Conservation (phyloP, 371 early-diverging fungal genomes). For the Funneliformis caledonium region DNA sequence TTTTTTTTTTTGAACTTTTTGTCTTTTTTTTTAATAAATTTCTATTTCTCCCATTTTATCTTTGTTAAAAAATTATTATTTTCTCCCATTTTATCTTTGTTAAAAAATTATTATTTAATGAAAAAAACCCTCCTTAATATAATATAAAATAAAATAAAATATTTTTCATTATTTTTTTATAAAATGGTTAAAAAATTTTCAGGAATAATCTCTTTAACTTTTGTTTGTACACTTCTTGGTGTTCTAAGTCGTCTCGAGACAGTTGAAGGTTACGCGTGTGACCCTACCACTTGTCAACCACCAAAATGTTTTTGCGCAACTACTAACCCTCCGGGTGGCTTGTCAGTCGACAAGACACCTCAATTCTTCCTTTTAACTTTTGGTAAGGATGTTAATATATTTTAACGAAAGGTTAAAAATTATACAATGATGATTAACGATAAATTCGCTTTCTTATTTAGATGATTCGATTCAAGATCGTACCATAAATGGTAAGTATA, state of each 20-base stretch:
- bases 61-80: too few relatives aligned
- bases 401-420: background rate
- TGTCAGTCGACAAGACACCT: slow-evolving; percentile 65
- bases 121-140: too few relatives aligned
- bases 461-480: slow-evolving; percentile 68
- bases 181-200: background rate
- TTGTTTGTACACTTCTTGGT: background rate
- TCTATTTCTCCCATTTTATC: too few relatives aligned
- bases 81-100: too few relatives aligned
- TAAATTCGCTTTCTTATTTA: background rate
- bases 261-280: slow-evolving; percentile 53
- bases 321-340: slow-evolving; percentile 59
- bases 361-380: slow-evolving; percentile 76
- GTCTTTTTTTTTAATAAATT: too few relatives aligned
- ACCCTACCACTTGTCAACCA: slow-evolving; percentile 65
- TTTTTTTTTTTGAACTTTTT: too few relatives aligned
- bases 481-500: slow-evolving; percentile 51
- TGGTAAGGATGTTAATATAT: slow-evolving; percentile 39
- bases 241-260: background rate
- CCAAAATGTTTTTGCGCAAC: slow-evolving; percentile 74
- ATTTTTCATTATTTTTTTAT: too few relatives aligned
- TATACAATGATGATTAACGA: background rate
- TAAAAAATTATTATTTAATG: too few relatives aligned
- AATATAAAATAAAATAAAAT: too few relatives aligned
- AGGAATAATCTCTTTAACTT: background rate